A percentile compares a stretch with the other conserved stretches of the same genome.
phyloP scores from a whole-genome alignment of 1,284 basidiomycete genomes.

The Ganoderma boninense region DNA sequence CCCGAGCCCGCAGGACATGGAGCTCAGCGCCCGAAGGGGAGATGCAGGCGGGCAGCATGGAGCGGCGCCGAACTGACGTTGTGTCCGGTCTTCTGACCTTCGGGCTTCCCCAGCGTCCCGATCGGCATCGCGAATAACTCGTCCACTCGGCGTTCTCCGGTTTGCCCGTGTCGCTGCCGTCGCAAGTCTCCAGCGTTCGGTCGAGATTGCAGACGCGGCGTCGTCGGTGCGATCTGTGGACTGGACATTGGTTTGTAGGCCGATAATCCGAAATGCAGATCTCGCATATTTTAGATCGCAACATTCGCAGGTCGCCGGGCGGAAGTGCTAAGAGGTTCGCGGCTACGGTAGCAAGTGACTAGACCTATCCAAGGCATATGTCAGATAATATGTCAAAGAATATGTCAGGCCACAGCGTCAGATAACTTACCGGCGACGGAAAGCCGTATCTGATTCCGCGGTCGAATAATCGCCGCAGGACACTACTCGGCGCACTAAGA shows the following conservation, averaged over 20 bases:
- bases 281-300: background rate
- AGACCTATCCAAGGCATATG: background rate
- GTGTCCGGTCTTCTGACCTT: constrained; percentile 2
- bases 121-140: constrained; percentile 5
- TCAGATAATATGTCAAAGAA: background rate
- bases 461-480: background rate
- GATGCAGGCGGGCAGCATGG: background rate
- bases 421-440: background rate
- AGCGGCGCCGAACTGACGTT: background rate
- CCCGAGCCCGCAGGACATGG: background rate
- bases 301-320: background rate
- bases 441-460: constrained; percentile 2
- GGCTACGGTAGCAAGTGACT: background rate
- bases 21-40: background rate
- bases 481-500: background rate
- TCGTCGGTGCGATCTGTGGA: background rate
- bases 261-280: background rate
- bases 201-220: background rate
- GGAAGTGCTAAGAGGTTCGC: background rate
- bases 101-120: constrained; percentile 7
- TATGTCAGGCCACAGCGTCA: constrained; percentile 1
- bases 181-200: background rate
- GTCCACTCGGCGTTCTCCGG: constrained; percentile 5
- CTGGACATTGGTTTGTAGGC: background rate
- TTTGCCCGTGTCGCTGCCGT: background rate